phyloP scores from a whole-genome alignment of 352 stramenopile genomes.

The Thraustotheca clavata region DNA sequence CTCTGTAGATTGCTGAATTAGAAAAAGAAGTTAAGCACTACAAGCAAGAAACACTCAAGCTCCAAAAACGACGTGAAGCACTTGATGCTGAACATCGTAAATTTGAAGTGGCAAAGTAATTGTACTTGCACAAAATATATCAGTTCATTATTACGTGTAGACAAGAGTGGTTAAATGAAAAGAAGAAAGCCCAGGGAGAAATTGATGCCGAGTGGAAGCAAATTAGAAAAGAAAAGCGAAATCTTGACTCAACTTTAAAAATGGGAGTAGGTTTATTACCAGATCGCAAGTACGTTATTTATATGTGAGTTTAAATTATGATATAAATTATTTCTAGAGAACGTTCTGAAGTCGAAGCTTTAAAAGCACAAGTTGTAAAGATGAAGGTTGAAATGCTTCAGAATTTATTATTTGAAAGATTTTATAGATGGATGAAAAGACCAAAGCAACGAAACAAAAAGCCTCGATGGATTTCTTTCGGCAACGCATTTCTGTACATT shows the following conservation, averaged over 20 bases:
- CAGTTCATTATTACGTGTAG: conserved; percentile 41
- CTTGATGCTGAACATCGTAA: conserved; percentile 44
- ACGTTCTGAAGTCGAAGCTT: conserved; percentile 48
- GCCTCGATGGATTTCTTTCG: conserved; percentile 51
- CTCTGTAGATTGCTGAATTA: conserved; percentile 34
- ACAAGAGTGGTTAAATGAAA: conserved; percentile 43
- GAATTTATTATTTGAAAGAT: background rate
- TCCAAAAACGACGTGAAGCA: conserved; percentile 36
- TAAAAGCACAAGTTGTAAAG: conserved; percentile 78
- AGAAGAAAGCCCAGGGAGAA: conserved; percentile 54
- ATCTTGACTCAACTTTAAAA: conserved; percentile 14
- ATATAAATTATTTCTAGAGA: conserved; percentile 29
- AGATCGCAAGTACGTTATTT: conserved; percentile 63
- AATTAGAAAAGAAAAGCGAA: background rate
- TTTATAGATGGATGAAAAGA: conserved; percentile 43
- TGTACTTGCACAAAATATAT: conserved; percentile 38
- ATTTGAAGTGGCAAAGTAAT: conserved; percentile 54
- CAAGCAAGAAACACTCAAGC: conserved; percentile 66
- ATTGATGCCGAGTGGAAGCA: conserved; percentile 66
- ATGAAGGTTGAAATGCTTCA: conserved; percentile 39
- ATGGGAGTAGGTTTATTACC: conserved; percentile 20
- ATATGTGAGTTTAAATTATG: conserved; percentile 44
- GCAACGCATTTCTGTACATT: conserved; percentile 35
- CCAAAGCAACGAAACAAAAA: conserved; percentile 50
- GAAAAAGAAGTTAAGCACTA: conserved; percentile 84